These are phyloP conservation scores for Coemansia biformis DNA, from an alignment of 192 early-diverging fungal genomes.

Conservation along the genomic window DNA sequence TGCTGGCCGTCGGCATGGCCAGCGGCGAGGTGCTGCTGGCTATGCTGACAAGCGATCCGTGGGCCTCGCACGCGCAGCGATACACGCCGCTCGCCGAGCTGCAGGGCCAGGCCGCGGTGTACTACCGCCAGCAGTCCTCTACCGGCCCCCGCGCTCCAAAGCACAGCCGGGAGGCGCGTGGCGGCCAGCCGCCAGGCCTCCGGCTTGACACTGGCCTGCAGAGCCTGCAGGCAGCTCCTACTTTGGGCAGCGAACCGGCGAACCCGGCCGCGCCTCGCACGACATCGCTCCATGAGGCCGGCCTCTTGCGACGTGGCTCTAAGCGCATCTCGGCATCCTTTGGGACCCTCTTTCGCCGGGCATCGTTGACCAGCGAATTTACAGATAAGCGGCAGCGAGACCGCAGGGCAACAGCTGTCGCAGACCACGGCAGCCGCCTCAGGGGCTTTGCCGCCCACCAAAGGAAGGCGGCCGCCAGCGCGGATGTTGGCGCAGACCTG, in stretches of 20 bases:
- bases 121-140: not conserved
- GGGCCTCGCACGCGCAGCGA: slow-evolving; percentile 9
- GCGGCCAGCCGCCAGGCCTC: no score
- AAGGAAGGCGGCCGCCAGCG: no score
- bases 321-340: slow-evolving; percentile 30
- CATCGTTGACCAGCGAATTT: slow-evolving; percentile 2
- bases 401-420: not conserved
- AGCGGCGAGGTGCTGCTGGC: slow-evolving; percentile 32
- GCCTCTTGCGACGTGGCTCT: slow-evolving; percentile 27
- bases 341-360: slow-evolving; percentile 22
- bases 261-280: no score
- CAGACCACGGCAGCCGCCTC: not conserved
- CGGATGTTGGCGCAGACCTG: not conserved
- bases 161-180: no score
- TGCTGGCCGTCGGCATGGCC: slow-evolving; percentile 26
- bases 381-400: no score
- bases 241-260: no score
- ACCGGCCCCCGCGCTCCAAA: not conserved
- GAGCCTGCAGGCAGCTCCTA: no score
- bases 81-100: slow-evolving; percentile 9
- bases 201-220: no score
- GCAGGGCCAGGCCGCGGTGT: slow-evolving; percentile 9
- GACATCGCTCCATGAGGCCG: slow-evolving; percentile 9
- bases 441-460: no score
- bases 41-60: slow-evolving; percentile 17